These are phyloP conservation scores for Nowakowskiella sp. DNA, from an alignment of 192 early-diverging fungal genomes.

Conservation along the genomic window DNA sequence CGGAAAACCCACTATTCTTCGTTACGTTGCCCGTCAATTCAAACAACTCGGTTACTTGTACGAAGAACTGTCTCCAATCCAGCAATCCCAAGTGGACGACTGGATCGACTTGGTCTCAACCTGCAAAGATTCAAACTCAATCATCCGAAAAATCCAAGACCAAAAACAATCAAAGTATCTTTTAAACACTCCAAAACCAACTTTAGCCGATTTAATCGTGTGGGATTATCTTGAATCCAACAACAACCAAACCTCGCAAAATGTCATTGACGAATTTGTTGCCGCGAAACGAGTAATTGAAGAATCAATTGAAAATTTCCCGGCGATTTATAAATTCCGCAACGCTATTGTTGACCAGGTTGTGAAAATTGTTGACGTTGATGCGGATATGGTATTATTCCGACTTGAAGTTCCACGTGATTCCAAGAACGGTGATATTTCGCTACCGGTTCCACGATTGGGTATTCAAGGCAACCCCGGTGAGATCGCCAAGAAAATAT, in stretches of 20 bases:
- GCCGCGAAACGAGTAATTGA: slow-evolving; percentile 10
- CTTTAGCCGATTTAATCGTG: slow-evolving; percentile 11
- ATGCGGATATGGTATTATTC: slow-evolving; percentile 3
- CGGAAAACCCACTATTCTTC: slow-evolving; percentile 18
- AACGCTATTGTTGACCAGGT: slow-evolving; percentile 13
- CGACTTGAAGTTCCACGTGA: slow-evolving; percentile 13
- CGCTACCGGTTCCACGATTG: slow-evolving; percentile 15
- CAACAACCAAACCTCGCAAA: not conserved
- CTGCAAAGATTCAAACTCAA: not conserved
- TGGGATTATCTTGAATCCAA: slow-evolving; percentile 8
- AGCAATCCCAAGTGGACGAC: not conserved
- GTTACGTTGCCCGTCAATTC: slow-evolving; percentile 16
- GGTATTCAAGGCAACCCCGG: slow-evolving; percentile 19
- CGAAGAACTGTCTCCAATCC: not conserved
- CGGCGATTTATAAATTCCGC: slow-evolving; percentile 15
- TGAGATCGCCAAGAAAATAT: slow-evolving; percentile 17
- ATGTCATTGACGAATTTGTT: slow-evolving; percentile 1
- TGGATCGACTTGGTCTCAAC: slow-evolving; percentile 3
- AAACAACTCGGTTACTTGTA: not conserved
- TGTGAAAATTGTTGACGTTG: slow-evolving; percentile 2
- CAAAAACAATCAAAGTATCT: not conserved
- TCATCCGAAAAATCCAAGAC: not conserved
- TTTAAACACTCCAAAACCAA: not conserved
- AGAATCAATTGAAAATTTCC: not conserved
- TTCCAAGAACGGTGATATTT: slow-evolving; percentile 10